These are phyloP conservation scores for Candida vartiovaarae DNA, from an alignment of 805 yeast species.

Conservation along the genomic window DNA sequence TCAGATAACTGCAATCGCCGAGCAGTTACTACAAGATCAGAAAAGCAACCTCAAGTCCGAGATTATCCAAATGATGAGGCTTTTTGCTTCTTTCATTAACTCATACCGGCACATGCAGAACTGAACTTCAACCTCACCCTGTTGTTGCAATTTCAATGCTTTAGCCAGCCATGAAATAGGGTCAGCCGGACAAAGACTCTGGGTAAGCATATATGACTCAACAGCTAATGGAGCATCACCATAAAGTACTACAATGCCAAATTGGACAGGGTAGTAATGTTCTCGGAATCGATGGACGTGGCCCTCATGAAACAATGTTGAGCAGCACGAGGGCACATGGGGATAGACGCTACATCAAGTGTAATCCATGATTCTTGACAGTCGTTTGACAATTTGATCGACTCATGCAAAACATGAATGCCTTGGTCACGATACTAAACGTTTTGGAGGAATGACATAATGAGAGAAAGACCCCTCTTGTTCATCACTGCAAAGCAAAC, in stretches of 20 bases:
- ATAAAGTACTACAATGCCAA: constrained; percentile 63
- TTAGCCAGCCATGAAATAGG: constrained; percentile 81
- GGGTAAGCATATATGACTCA: constrained; percentile 66
- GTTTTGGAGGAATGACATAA: constrained; percentile 35
- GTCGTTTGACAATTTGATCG: constrained; percentile 64
- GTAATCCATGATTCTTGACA: constrained; percentile 76
- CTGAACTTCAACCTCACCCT: constrained; percentile 43
- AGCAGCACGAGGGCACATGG: constrained; percentile 60
- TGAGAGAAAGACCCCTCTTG: constrained; percentile 65
- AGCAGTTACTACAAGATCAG: constrained; percentile 51
- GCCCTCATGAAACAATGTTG: constrained; percentile 94
- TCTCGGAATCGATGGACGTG: constrained; percentile 57
- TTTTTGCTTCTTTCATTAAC: constrained; percentile 48
- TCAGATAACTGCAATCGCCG: no score
- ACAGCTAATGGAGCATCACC: constrained; percentile 69
- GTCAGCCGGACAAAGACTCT: constrained; percentile 72
- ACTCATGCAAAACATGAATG: constrained; percentile 49
- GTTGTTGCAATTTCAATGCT: constrained; percentile 53
- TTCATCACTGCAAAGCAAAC: constrained; percentile 50
- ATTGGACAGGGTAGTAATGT: constrained; percentile 70
- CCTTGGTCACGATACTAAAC: constrained; percentile 41
- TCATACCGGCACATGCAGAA: constrained; percentile 60
- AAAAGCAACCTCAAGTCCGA: constrained; percentile 50
- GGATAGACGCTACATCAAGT: constrained; percentile 67
- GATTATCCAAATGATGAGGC: constrained; percentile 43